phyloP scores from a whole-genome alignment of 768 basidiomycete genomes.

The Mycena haematopus region DNA sequence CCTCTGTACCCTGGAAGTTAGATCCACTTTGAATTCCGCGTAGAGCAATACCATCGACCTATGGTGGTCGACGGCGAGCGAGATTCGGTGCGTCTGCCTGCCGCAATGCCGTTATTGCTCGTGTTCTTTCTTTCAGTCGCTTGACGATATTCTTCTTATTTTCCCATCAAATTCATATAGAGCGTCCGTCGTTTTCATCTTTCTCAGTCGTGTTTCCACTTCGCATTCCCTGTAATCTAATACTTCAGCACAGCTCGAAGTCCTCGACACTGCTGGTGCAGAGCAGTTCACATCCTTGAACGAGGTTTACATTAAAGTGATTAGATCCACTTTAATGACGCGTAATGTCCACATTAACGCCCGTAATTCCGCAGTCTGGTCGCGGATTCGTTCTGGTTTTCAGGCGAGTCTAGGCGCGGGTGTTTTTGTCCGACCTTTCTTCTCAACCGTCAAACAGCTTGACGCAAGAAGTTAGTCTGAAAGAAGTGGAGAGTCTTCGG shows the following conservation, averaged over 20 bases:
- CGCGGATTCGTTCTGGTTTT: slow-evolving; percentile 86
- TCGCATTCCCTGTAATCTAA: slow-evolving; percentile 13
- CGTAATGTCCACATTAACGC: neutral
- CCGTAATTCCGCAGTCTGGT: slow-evolving; percentile 52
- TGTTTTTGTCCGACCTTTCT: slow-evolving; percentile 11
- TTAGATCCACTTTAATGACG: slow-evolving; percentile 2
- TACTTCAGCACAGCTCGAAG: slow-evolving; percentile 62
- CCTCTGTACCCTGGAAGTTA: neutral
- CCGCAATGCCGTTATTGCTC: slow-evolving; percentile 20
- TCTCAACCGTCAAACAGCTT: slow-evolving; percentile 51
- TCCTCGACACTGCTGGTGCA: slow-evolving; percentile 85
- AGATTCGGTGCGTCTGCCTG: slow-evolving; percentile 56
- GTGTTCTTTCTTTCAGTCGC: slow-evolving; percentile 8
- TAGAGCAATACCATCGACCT: slow-evolving; percentile 75
- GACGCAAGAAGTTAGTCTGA: slow-evolving; percentile 81
- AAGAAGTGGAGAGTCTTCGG: slow-evolving; percentile 80
- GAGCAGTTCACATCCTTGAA: slow-evolving; percentile 85
- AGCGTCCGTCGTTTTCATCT: slow-evolving; percentile 19
- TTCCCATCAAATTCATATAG: slow-evolving; percentile 20
- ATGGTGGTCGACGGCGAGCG: slow-evolving; percentile 70
- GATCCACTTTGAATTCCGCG: slow-evolving; percentile 10
- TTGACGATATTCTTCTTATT: slow-evolving; percentile 14
- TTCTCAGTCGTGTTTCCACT: slow-evolving; percentile 7
- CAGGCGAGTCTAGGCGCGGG: slow-evolving; percentile 50
- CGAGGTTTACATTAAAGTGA: slow-evolving; percentile 82